These are phyloP conservation scores for Mycena galericulata DNA, from an alignment of 768 basidiomycete species.

Conservation along the genomic window DNA sequence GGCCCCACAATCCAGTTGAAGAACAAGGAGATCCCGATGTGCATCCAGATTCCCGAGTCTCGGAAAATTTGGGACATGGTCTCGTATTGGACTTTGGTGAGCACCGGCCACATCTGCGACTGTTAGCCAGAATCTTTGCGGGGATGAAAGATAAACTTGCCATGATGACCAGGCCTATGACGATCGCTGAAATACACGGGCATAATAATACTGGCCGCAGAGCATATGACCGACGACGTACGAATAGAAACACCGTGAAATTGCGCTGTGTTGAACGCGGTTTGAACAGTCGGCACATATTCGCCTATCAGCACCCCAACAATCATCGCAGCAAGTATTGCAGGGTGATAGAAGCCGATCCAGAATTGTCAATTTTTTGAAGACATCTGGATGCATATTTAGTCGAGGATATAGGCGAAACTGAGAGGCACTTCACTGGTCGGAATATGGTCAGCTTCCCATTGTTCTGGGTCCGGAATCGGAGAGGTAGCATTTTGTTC, in stretches of 20 bases:
- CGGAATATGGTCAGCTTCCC: no score
- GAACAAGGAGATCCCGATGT: slow-evolving; percentile 73
- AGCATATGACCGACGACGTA: slow-evolving; percentile 52
- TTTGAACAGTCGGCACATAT: slow-evolving; percentile 68
- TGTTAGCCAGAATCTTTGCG: background rate
- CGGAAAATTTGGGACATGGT: slow-evolving; percentile 67
- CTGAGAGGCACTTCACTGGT: no score
- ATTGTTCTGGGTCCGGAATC: no score
- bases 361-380: slow-evolving; percentile 56
- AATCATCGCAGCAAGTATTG: slow-evolving; percentile 81
- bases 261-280: slow-evolving; percentile 70
- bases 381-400: slow-evolving; percentile 58
- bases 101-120: slow-evolving; percentile 85
- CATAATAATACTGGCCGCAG: background rate
- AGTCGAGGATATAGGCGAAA: background rate
- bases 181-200: slow-evolving; percentile 67
- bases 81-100: slow-evolving; percentile 85
- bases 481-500: background rate
- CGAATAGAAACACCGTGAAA: slow-evolving; percentile 83
- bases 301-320: slow-evolving; percentile 81
- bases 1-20: slow-evolving; percentile 86
- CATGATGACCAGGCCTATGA: slow-evolving; percentile 84
- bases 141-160: slow-evolving; percentile 31
- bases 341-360: slow-evolving; percentile 74
- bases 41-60: slow-evolving; percentile 69